Conservation (phyloP, 202 grass and related monocot species). For the Carex sylvatica region DNA sequence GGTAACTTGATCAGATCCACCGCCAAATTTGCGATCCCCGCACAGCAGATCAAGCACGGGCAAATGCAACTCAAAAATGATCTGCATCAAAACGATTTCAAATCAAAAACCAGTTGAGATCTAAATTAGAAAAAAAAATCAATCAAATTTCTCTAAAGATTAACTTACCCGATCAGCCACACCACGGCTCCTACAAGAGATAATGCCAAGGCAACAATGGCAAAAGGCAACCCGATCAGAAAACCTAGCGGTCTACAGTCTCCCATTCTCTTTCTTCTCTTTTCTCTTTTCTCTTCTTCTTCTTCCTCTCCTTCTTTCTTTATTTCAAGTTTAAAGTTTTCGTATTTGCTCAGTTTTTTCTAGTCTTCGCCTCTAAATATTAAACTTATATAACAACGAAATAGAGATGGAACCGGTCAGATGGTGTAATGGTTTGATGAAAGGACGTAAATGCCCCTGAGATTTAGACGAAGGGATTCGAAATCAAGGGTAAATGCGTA, state of each 20-base stretch:
- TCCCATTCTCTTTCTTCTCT: neutral
- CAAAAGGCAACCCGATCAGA: constrained; percentile 55
- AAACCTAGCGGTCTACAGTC: constrained; percentile 57
- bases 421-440: neutral
- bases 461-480: neutral
- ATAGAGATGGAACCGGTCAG: neutral
- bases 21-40: constrained; percentile 33
- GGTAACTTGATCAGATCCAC: constrained; percentile 53
- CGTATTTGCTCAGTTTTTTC: neutral
- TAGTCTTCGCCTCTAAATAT: neutral
- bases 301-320: neutral
- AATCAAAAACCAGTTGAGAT: neutral
- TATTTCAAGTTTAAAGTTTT: neutral
- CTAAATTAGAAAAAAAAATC: neutral
- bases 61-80: constrained; percentile 47
- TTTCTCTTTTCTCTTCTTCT: neutral
- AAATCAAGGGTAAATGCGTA: constrained; percentile 9
- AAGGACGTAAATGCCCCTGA: neutral
- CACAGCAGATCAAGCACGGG: constrained; percentile 54
- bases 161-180: constrained; percentile 50
- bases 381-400: neutral
- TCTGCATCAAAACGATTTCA: constrained; percentile 15
- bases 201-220: constrained; percentile 40
- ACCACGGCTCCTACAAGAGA: constrained; percentile 48
- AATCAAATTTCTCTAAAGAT: neutral